These are phyloP conservation scores for Silene noctiflora DNA, from an alignment of 179 eudicot species.

Conservation along the genomic window DNA sequence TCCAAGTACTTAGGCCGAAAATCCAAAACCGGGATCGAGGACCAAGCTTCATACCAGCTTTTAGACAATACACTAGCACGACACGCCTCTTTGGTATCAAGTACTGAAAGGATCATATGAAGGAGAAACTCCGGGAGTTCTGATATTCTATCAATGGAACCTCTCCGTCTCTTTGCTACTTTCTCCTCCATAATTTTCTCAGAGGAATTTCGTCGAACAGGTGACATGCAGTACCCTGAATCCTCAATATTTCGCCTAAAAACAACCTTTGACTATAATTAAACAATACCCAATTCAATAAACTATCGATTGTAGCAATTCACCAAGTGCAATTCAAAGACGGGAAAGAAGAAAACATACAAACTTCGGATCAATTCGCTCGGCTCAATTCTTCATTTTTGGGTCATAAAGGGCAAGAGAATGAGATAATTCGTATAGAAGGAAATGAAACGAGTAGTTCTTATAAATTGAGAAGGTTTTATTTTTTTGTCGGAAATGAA, in stretches of 20 bases:
- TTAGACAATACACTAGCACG: conserved; percentile 7
- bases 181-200: neutral
- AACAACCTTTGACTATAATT: neutral
- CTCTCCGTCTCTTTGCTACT: neutral
- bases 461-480: too few species aligned
- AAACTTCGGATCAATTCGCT: too few species aligned
- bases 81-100: conserved; percentile 1
- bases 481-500: too few species aligned
- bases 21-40: neutral
- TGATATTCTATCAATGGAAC: neutral
- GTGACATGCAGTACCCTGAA: neutral
- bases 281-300: too few species aligned
- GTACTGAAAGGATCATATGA: neutral
- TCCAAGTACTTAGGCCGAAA: neutral
- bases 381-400: too few species aligned
- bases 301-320: too few species aligned
- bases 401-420: too few species aligned
- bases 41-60: neutral
- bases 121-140: conserved; percentile 5
- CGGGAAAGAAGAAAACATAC: too few species aligned
- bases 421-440: too few species aligned
- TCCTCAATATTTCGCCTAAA: neutral
- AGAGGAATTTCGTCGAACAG: conserved; percentile 10
- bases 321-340: too few species aligned
- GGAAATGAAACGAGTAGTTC: too few species aligned